phyloP scores from a whole-genome alignment of 176 grass and related monocot species.

The Oryza longistaminata region DNA sequence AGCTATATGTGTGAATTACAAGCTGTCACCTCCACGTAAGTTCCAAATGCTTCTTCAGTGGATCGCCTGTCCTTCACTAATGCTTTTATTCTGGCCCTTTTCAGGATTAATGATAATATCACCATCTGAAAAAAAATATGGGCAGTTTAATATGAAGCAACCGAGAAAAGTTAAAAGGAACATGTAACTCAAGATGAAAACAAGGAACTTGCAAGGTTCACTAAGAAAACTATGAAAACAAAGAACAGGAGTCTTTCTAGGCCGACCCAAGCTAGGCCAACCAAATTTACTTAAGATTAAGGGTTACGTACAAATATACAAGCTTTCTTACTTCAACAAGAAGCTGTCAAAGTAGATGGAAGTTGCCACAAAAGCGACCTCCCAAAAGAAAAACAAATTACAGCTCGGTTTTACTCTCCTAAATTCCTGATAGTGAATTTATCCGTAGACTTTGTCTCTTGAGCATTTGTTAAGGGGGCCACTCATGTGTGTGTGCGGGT shows the following conservation, averaged over 20 bases:
- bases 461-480: background rate
- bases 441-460: background rate
- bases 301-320: too few relatives aligned
- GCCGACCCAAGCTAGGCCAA: too few relatives aligned
- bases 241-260: background rate
- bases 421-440: background rate
- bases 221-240: background rate
- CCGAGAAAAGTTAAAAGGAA: background rate
- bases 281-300: too few relatives aligned
- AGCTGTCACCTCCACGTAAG: conserved; percentile 75
- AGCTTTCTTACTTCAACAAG: too few relatives aligned
- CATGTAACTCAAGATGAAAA: conserved; percentile 6
- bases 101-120: conserved; percentile 81
- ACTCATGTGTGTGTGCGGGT: background rate
- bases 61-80: conserved; percentile 84
- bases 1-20: background rate
- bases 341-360: too few relatives aligned
- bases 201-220: background rate
- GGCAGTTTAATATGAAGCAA: background rate
- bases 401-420: too few relatives aligned
- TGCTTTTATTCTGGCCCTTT: conserved; percentile 89
- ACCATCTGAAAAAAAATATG: conserved; percentile 67
- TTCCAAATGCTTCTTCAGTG: conserved; percentile 84
- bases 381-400: too few relatives aligned
- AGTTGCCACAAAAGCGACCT: too few relatives aligned